These are phyloP conservation scores for Eimeria tenella DNA, from an alignment of 169 alveolate genomes.

Conservation along the genomic window DNA sequence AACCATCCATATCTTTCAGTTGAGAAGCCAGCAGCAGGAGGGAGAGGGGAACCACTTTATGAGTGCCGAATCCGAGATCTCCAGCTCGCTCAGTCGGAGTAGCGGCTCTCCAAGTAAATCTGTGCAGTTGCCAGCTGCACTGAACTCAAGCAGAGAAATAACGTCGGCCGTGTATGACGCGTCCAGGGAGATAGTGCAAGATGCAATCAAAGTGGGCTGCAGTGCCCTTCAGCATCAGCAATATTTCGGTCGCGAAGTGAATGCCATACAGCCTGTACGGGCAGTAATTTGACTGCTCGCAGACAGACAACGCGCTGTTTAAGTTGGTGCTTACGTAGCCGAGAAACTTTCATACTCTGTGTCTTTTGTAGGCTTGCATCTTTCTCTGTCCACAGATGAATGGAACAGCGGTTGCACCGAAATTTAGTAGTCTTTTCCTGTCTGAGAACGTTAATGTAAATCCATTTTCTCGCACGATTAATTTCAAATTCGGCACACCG, in stretches of 20 bases:
- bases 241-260: too few relatives aligned
- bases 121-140: constrained; percentile 65
- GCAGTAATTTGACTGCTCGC: too few relatives aligned
- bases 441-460: too few relatives aligned
- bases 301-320: too few relatives aligned
- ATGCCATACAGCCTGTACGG: too few relatives aligned
- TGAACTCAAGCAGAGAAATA: constrained; percentile 39
- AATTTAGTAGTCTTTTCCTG: too few relatives aligned
- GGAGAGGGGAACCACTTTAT: neutral
- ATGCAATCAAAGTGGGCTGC: constrained; percentile 67
- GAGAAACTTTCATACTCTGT: neutral
- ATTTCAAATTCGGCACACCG: neutral
- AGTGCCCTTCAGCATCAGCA: too few relatives aligned
- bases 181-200: constrained; percentile 71
- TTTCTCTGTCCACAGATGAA: neutral
- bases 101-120: neutral
- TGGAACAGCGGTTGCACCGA: neutral
- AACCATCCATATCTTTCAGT: constrained; percentile 69
- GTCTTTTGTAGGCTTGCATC: neutral
- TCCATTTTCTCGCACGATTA: neutral
- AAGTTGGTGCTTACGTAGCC: too few relatives aligned
- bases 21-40: neutral
- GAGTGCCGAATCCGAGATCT: neutral
- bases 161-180: constrained; percentile 75
- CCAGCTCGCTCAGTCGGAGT: neutral